Evolutionary conservation across 441 rosid species (phyloP).

Genomic region (Melastoma candidum): DNA sequence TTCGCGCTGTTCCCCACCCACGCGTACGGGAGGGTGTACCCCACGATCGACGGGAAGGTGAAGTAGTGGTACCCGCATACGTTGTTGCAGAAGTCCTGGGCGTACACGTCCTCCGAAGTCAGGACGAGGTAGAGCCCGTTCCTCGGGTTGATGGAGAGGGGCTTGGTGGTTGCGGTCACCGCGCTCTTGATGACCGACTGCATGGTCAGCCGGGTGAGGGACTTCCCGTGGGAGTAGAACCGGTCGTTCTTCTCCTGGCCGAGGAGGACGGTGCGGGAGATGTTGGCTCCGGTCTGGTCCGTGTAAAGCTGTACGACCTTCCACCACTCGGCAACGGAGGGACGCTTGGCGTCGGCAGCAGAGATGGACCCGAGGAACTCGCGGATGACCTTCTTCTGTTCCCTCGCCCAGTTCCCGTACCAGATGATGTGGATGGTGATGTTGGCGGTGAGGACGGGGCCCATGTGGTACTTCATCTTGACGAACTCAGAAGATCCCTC

Average conservation of each 20-base stretch:
- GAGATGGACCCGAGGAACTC: conserved; percentile 84
- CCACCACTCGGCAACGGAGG: conserved; percentile 96
- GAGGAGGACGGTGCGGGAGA: conserved; percentile 47
- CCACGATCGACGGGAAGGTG: conserved; percentile 89
- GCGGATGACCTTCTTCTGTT: conserved; percentile 78
- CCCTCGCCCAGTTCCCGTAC: conserved; percentile 77
- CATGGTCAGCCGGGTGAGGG: conserved; percentile 65
- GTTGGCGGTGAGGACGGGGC: conserved; percentile 79
- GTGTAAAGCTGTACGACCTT: conserved; percentile 76
- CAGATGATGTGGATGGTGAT: conserved; percentile 84
- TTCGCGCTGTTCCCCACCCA: conserved; percentile 94
- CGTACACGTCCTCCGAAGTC: conserved; percentile 77
- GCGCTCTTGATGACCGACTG: conserved; percentile 84
- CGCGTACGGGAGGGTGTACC: conserved; percentile 88
- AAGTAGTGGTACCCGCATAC: conserved; percentile 96
- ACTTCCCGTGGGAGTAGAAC: conserved; percentile 79
- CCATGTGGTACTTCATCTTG: conserved; percentile 86
- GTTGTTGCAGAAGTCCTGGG: conserved; percentile 86
- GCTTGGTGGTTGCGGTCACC: conserved; percentile 46
- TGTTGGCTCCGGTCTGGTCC: conserved; percentile 79
- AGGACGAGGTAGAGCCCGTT: conserved; percentile 72
- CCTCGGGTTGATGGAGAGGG: conserved; percentile 64
- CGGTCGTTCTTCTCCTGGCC: conserved; percentile 84
- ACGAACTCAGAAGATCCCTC: conserved; percentile 97
- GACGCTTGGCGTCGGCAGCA: conserved; percentile 35